These are phyloP conservation scores for Lomentospora prolificans DNA, from an alignment of 2,329 filamentous ascomycete species.

Conservation along the genomic window DNA sequence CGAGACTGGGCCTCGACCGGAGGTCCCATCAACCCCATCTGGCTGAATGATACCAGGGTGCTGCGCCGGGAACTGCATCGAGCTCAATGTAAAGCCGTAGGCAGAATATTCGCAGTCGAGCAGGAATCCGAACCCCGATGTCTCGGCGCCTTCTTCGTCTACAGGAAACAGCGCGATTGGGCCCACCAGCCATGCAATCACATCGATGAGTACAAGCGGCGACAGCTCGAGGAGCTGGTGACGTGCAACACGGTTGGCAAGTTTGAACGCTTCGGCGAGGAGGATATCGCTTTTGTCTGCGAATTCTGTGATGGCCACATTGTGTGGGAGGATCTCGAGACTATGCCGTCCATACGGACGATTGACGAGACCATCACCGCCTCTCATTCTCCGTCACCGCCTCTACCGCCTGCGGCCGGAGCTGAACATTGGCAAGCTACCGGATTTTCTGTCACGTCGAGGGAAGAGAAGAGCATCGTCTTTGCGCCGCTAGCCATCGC, in stretches of 20 bases:
- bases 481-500: slow-evolving; percentile 49
- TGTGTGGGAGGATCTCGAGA: slow-evolving; percentile 46
- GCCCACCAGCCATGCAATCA: slow-evolving; percentile 9
- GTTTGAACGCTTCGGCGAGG: slow-evolving; percentile 45
- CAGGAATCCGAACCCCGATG: slow-evolving; percentile 39
- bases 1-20: slow-evolving; percentile 45
- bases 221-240: slow-evolving; percentile 37
- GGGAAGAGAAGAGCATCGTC: slow-evolving; percentile 39
- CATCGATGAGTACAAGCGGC: slow-evolving; percentile 25
- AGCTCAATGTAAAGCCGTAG: slow-evolving; percentile 46
- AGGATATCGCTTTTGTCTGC: slow-evolving; percentile 48
- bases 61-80: slow-evolving; percentile 44
- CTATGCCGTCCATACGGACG: slow-evolving; percentile 37
- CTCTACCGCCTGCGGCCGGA: slow-evolving; percentile 14
- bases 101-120: slow-evolving; percentile 43
- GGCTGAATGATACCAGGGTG: slow-evolving; percentile 40
- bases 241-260: slow-evolving; percentile 42
- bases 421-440: slow-evolving; percentile 43
- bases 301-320: slow-evolving; percentile 53
- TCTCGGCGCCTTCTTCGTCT: slow-evolving; percentile 45
- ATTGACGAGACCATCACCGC: slow-evolving; percentile 17
- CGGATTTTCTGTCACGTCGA: slow-evolving; percentile 28
- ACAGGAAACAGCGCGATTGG: slow-evolving; percentile 33
- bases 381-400: slow-evolving; percentile 14
- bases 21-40: slow-evolving; percentile 45